Base-by-base conservation (phyloP, 805 yeast species). In the Helenozyma baotianmanensis region DNA sequence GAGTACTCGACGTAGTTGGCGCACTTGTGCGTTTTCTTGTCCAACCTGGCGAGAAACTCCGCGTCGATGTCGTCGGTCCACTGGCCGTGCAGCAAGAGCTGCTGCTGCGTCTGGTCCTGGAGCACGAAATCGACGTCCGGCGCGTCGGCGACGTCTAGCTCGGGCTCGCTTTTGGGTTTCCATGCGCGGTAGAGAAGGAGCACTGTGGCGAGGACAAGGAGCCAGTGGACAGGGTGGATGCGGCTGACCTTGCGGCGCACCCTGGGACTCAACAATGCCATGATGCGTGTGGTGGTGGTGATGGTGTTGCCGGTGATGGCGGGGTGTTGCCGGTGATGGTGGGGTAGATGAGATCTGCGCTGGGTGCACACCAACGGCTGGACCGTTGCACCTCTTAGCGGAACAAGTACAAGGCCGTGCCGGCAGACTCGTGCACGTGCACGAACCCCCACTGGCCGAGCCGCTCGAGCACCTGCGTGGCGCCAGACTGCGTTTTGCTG, bases 1-100 rank as follows among this genome's bases (percentile, higher is more conserved):
- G 92, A 70, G 50, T 81, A 85, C 1, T 68, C 72, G 14, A 71
- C 70, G 52, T 85, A 85, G 36, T 76, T 74, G 1, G 78, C 78
- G 53, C 95, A 85, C 9, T 33, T 22, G 10, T 34, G 29, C 1
- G 49, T 45, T 11, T 23, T 19, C 22, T 35, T 39, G 17, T 57
- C 58, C 43, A 55, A 23, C 11, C 29, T 18, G 13, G 29, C 33
- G 27, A 54, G 42, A 27, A 49, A 48, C 9, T 40, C 42, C 12
- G 36, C 33, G 9, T 47, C 37, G 14, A 48, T 37, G 6, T 32
- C 29, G 23, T 30, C 33, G 4, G 26, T 18, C 18, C 27, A 30
- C 10, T 23, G 18, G 9, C 21, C 27, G 14, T 25, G n/a, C 4
- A 4, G 27, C 7, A 25, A 15, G 4, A 9, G n/a, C 12, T 25